These are phyloP conservation scores for Exophiala spinifera DNA, from an alignment of 2,329 filamentous ascomycete genomes.

Conservation along the genomic window DNA sequence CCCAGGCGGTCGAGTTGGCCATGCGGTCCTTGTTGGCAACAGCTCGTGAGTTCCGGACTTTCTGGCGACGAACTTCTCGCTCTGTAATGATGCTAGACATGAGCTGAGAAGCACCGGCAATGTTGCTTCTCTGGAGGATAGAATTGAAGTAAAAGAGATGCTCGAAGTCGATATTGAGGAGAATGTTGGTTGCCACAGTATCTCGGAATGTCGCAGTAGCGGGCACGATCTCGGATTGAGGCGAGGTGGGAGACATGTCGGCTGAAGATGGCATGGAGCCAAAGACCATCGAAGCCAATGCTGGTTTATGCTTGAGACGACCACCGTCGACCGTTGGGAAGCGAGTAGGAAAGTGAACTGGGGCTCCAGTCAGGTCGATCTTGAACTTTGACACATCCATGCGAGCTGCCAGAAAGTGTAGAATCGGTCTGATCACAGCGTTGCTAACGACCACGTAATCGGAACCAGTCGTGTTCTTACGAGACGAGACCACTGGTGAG, in stretches of 20 bases:
- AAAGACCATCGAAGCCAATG: constrained; percentile 29
- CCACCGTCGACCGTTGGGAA: constrained; percentile 23
- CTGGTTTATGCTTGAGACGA: constrained; percentile 24
- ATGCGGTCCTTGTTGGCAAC: constrained; percentile 24
- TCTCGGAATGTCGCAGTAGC: constrained; percentile 8
- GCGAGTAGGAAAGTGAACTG: constrained; percentile 16
- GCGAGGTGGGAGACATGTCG: constrained; percentile 17
- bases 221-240: constrained; percentile 12
- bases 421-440: constrained; percentile 15
- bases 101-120: constrained; percentile 11
- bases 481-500: constrained; percentile 9
- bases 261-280: constrained; percentile 27
- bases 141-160: constrained; percentile 22
- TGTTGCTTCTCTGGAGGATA: constrained; percentile 8
- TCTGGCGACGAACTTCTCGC: constrained; percentile 24
- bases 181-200: constrained; percentile 24
- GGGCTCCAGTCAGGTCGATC: constrained; percentile 12
- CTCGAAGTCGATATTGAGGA: constrained; percentile 28
- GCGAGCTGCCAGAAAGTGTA: constrained; percentile 19
- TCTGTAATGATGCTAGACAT: constrained; percentile 23
- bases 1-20: constrained; percentile 23
- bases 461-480: constrained; percentile 20
- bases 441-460: constrained; percentile 20
- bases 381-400: constrained; percentile 23
- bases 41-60: constrained; percentile 11